Percentiles rank a stretch among this genome's conserved stretches.
These are phyloP conservation scores for Erysimum cheiranthoides DNA, from an alignment of 345 rosid genomes.

Conservation along the genomic window DNA sequence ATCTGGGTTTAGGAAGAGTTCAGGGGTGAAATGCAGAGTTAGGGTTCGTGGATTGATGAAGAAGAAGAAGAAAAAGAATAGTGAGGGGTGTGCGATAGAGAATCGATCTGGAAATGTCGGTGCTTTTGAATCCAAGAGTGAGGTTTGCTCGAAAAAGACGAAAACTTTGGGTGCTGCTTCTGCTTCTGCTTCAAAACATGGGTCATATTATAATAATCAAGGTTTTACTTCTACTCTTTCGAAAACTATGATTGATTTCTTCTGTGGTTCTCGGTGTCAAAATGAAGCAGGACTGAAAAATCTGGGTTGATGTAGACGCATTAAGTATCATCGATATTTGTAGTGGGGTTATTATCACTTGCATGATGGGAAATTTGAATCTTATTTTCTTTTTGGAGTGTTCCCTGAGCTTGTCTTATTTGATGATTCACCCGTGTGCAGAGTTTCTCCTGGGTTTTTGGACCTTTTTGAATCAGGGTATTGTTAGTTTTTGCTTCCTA, in stretches of 20 bases:
- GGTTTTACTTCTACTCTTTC: slow-evolving; percentile 48
- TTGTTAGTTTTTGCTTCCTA: slow-evolving; percentile 18
- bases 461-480: background rate
- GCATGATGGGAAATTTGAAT: slow-evolving; percentile 14
- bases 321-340: background rate
- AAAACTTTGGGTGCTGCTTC: slow-evolving; percentile 48
- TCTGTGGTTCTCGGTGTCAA: background rate
- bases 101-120: slow-evolving; percentile 50
- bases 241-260: slow-evolving; percentile 16
- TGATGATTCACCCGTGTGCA: background rate
- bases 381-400: background rate
- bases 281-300: background rate
- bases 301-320: background rate
- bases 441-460: background rate
- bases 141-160: slow-evolving; percentile 65
- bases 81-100: slow-evolving; percentile 29
- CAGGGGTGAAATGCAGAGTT: slow-evolving; percentile 44
- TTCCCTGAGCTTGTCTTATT: background rate
- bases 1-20: slow-evolving; percentile 39
- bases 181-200: slow-evolving; percentile 48
- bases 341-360: slow-evolving; percentile 1
- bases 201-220: slow-evolving; percentile 48
- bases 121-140: slow-evolving; percentile 44
- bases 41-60: slow-evolving; percentile 34
- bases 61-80: slow-evolving; percentile 33